Base-by-base conservation (phyloP, 2,329 filamentous ascomycete species). In the Penicillium vulpinum region DNA sequence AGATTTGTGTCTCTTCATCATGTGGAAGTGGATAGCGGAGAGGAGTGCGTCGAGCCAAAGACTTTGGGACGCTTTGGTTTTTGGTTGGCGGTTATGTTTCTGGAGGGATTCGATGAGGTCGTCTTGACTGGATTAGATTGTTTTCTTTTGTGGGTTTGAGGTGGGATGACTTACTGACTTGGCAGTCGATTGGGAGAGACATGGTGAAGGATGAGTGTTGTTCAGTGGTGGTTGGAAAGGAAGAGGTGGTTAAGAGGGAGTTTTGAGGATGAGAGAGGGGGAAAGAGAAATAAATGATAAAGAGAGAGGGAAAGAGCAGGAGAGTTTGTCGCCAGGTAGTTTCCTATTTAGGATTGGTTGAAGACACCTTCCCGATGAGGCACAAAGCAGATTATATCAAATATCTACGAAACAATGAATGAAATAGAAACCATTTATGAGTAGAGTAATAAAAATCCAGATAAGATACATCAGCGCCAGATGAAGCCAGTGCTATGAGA, bases 401-500 rank as follows among this genome's bases (percentile, higher is more conserved):
- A 18, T n/a, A 6, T 24, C 15, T 26, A 49, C 31, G 7, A 49
- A 18, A 38, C 16, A 49, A 18, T 11, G 24, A 3, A 16, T 18
- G 10, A 39, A 38, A 36, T 52, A 21, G 13, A 31, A 10, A 47
- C 38, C 18, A 49, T 43, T 38, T 33, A 51, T 61, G 61, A 62
- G 59, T 35, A 61, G 61, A 64, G 61, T 62, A 49, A 58, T 62
- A 40, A 56, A n/a, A 39, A 39, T 48, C 51, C 26, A 45, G 43
- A 45, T 51, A 49, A n/a, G 21, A 41, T 46, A 60, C 26, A 49
- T n/a, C 24, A 58, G 54, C 60, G 47, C 62, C 51, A 49, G 13
- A 24, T 13, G 24, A 46, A 54, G 21, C 31, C 54, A 52, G 21
- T 49, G 39, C 54, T 45, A 51, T 40, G 11, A 49, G 45, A 51